These are phyloP conservation scores for Mucor plumbeus DNA, from an alignment of 371 early-diverging fungal species.

Conservation along the genomic window DNA sequence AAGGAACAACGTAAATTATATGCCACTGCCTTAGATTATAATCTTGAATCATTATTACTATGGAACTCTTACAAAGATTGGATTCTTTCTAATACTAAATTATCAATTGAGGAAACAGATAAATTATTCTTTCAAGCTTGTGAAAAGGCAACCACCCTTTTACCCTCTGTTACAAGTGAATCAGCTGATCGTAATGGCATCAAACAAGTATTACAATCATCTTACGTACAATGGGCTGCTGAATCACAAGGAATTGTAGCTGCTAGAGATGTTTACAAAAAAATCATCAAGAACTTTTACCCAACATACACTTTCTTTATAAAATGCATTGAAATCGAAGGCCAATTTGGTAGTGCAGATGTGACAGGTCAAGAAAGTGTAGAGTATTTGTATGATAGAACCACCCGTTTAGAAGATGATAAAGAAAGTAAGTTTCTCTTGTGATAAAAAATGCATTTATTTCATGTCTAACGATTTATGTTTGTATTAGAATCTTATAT, in stretches of 20 bases:
- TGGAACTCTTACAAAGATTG: conserved; percentile 60
- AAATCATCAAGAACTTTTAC: conserved; percentile 58
- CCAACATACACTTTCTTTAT: conserved; percentile 66
- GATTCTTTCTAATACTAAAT: conserved; percentile 27
- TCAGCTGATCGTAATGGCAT: conserved; percentile 50
- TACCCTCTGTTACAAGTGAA: conserved; percentile 53
- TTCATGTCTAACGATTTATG: background rate
- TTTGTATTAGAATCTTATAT: conserved; percentile 59
- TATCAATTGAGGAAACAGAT: conserved; percentile 35
- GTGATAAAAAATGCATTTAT: background rate
- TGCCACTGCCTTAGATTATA: conserved; percentile 41
- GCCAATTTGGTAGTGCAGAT: conserved; percentile 38
- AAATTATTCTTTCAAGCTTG: conserved; percentile 51
- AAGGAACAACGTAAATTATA: conserved; percentile 33
- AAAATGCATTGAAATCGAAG: conserved; percentile 65
- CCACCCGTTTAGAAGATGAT: conserved; percentile 52
- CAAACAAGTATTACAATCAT: conserved; percentile 50
- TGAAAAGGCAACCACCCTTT: conserved; percentile 44
- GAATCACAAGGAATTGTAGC: conserved; percentile 53
- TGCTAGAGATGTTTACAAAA: conserved; percentile 56
- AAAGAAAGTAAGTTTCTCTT: conserved; percentile 51
- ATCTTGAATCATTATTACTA: conserved; percentile 40
- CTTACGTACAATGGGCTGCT: conserved; percentile 56
- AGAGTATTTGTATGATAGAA: conserved; percentile 66
- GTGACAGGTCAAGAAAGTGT: conserved; percentile 26